Evolutionary conservation across 768 basidiomycete species (phyloP), one percentile per base, ranked within the genome.

Genomic region (Serendipita sp.): DNA sequence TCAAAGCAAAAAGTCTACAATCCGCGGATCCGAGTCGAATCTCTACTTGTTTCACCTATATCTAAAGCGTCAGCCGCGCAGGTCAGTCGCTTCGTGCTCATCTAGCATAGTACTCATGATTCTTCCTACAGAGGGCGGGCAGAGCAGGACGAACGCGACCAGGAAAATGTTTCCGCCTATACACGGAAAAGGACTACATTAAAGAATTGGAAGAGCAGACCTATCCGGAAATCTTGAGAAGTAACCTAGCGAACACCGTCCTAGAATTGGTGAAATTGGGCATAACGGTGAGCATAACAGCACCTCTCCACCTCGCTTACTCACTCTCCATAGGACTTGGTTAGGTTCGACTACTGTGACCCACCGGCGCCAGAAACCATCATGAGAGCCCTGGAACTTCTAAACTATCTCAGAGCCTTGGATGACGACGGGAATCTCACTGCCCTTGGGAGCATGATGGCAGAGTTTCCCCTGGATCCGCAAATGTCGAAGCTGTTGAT

Each of bases 1-100:
- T 93, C 88, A 34, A 95, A 99, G 74, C 95, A 97, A 74, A 97
- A 95, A 71, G 87, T 98, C 56, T 99, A 98, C 77, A 98, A 97
- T 71, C 96, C 95, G 0, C 82, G 95, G 31, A 96, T 97, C 64
- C 85, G 95, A 51, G 95, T 98, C 20, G 95, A 99, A 75, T 88
- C 86, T 65, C 76, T 99, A 61, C 75, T 97, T 17, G 94, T 98
- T 45, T 86, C 87, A 60, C 94, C 93, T 0, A 99, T 98, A 68
- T 95, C 91, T 30, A 98, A 98, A 72, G 96, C 93, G 1, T 90
- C 88, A 0, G 95, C 95, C 3, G 90, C 95, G 73, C 48, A n/a
- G n/a, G n/a, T n/a, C n/a, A n/a, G n/a, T n/a, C n/a, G n/a, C n/a
- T n/a, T n/a, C n/a, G n/a, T n/a, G n/a, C n/a, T n/a, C n/a, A n/a